Evolutionary conservation across 1,284 basidiomycete species (phyloP).

Genomic region (Somion occarium): DNA sequence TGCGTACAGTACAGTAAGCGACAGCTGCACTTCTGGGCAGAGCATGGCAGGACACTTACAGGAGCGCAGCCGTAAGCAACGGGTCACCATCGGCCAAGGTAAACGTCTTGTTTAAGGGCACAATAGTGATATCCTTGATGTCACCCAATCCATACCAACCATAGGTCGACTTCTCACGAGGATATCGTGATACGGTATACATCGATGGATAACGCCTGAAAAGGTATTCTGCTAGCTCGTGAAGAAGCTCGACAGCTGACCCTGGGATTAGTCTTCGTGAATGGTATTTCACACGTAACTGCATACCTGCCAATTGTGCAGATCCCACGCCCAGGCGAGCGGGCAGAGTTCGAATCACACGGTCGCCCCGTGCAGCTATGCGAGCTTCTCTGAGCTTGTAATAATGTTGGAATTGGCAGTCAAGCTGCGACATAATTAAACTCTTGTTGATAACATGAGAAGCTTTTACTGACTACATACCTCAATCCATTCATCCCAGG

Average conservation of each 20-base stretch:
- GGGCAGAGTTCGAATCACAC: constrained; percentile 46
- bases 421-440: constrained; percentile 42
- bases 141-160: constrained; percentile 52
- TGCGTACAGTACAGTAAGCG: constrained; percentile 17
- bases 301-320: constrained; percentile 47
- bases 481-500: constrained; percentile 68
- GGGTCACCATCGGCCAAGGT: constrained; percentile 53
- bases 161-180: constrained; percentile 13
- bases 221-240: constrained; percentile 64
- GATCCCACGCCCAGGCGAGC: constrained; percentile 47
- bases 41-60: constrained; percentile 36
- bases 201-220: constrained; percentile 56
- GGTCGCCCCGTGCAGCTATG: constrained; percentile 43
- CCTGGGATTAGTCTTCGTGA: constrained; percentile 7
- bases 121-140: constrained; percentile 50
- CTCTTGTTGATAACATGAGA: no score
- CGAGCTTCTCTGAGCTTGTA: constrained; percentile 52
- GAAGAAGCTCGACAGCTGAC: constrained; percentile 58
- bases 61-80: constrained; percentile 50
- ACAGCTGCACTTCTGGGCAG: no score
- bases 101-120: constrained; percentile 46
- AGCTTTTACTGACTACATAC: constrained; percentile 26
- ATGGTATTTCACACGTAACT: no score
- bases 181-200: constrained; percentile 46
- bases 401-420: constrained; percentile 48